Percentiles rank a stretch among this genome's conserved stretches.
Evolutionary conservation across 371 early-diverging fungal genomes (phyloP).

Genomic region (Mortierella sp.): DNA sequence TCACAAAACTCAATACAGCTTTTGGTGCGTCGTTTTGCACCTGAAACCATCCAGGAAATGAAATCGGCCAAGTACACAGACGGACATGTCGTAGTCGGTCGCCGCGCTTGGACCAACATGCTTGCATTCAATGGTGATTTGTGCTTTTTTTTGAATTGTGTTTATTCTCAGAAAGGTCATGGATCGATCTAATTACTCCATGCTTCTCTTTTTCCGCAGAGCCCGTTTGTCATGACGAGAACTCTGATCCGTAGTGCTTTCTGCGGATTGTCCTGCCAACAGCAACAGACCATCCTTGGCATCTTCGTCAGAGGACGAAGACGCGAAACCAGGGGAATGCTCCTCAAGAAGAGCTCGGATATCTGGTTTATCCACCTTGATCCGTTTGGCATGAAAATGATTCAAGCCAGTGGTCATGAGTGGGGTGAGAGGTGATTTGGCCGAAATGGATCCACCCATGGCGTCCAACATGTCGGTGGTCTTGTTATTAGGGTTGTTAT

Average conservation of each 20-base stretch:
- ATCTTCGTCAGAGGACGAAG: conserved; percentile 41
- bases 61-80: no score
- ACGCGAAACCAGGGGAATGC: not conserved
- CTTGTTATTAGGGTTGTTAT: conserved; percentile 53
- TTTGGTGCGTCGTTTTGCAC: not conserved
- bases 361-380: conserved; percentile 23
- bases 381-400: conserved; percentile 24
- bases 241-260: not conserved
- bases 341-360: conserved; percentile 11
- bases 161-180: not conserved
- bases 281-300: conserved; percentile 47
- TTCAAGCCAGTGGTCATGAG: conserved; percentile 48
- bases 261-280: conserved; percentile 17
- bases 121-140: no score
- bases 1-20: no score
- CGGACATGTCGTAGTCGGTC: no score
- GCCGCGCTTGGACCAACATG: no score
- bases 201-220: conserved; percentile 10
- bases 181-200: not conserved
- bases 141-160: not conserved
- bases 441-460: conserved; percentile 23
- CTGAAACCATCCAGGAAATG: not conserved
- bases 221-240: not conserved
- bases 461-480: conserved; percentile 54
- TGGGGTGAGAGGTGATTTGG: conserved; percentile 35